phyloP scores from a whole-genome alignment of 345 rosid genomes.

The Hibiscus trionum region DNA sequence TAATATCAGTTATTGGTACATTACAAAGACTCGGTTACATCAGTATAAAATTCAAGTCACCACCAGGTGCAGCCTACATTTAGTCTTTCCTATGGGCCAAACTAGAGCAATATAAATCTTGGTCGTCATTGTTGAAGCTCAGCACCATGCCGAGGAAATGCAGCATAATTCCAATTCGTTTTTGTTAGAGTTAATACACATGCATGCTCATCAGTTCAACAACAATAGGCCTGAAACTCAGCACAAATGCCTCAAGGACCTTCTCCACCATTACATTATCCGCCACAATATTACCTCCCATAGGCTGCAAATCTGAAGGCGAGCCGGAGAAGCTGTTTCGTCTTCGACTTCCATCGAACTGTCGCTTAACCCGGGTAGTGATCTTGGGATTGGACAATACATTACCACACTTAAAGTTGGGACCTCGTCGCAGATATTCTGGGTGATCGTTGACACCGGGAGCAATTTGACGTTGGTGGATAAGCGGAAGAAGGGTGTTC shows the following conservation, averaged over 20 bases:
- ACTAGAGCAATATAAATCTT: background rate
- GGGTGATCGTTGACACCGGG: conserved; percentile 47
- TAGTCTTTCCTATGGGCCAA: too few relatives aligned
- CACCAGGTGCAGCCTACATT: too few relatives aligned
- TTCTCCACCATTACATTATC: conserved; percentile 26
- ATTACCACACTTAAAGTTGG: conserved; percentile 38
- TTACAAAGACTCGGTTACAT: too few relatives aligned
- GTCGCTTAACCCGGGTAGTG: conserved; percentile 36
- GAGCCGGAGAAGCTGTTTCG: background rate
- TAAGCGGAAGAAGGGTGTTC: conserved; percentile 25
- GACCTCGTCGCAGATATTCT: conserved; percentile 46
- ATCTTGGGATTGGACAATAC: conserved; percentile 46
- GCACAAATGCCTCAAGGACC: conserved; percentile 24
- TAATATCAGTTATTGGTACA: too few relatives aligned
- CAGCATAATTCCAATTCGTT: background rate
- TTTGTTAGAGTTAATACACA: conserved; percentile 16
- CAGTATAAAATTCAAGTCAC: too few relatives aligned
- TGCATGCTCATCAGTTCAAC: conserved; percentile 15
- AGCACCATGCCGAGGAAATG: background rate
- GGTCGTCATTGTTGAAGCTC: background rate
- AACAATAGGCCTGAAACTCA: conserved; percentile 8
- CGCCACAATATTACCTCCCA: conserved; percentile 28
- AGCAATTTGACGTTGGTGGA: conserved; percentile 51
- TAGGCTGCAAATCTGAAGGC: conserved; percentile 5
- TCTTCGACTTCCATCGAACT: conserved; percentile 16